Conservation (phyloP, 2,329 filamentous ascomycete species). For the Aureobasidium lini region DNA sequence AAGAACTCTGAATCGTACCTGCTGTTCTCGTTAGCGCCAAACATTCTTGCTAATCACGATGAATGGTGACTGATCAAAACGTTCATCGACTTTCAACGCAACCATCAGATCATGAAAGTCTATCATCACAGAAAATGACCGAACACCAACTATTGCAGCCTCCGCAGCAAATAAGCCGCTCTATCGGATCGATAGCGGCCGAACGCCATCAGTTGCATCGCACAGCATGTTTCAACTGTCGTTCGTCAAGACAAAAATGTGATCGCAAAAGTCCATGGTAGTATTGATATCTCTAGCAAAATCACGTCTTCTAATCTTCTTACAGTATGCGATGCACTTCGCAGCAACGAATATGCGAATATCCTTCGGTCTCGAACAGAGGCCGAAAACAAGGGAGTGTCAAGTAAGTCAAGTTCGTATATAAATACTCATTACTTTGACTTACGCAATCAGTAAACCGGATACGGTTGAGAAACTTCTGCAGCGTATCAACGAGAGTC, state of each 20-base stretch:
- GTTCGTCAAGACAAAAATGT: background rate
- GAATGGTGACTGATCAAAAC: background rate
- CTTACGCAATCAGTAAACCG: background rate
- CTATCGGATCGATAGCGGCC: background rate
- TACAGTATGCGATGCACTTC: background rate
- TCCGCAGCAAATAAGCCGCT: background rate
- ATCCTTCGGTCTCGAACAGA: background rate
- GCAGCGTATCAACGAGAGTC: background rate
- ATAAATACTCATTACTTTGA: background rate
- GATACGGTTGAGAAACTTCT: background rate
- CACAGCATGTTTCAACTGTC: background rate
- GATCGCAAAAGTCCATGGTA: background rate
- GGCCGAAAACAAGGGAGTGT: constrained; percentile 5
- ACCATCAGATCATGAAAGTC: background rate
- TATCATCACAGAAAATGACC: background rate
- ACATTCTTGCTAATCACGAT: background rate
- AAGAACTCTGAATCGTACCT: background rate
- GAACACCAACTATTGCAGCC: background rate
- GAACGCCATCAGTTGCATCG: background rate
- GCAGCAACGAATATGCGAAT: background rate
- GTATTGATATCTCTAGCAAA: background rate
- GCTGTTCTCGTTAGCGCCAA: background rate
- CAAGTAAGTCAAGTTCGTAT: background rate
- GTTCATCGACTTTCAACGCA: no score
- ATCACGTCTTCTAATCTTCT: background rate